A percentile compares a stretch with the other conserved stretches of the same genome.
Conservation (phyloP, 2,329 filamentous ascomycete genomes). For the Corynespora cassiicola region DNA sequence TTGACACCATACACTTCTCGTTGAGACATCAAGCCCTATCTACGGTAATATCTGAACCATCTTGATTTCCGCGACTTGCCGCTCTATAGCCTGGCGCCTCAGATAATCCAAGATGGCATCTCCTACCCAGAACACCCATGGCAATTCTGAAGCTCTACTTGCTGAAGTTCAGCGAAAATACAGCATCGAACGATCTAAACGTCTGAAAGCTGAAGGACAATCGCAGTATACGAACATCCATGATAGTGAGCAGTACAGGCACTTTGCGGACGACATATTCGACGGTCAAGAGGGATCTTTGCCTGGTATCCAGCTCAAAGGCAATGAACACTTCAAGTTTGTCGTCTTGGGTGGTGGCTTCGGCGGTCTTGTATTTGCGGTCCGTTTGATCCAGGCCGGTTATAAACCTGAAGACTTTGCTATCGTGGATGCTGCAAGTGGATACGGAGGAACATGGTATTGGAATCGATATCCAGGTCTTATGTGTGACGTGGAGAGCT, state of each 20-base stretch:
- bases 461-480: slow-evolving; percentile 58
- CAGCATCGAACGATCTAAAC: slow-evolving; percentile 22
- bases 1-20: no score
- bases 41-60: no score
- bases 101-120: no score
- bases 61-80: no score
- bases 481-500: slow-evolving; percentile 65
- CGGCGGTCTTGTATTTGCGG: slow-evolving; percentile 48
- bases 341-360: slow-evolving; percentile 51
- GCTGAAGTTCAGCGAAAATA: no score
- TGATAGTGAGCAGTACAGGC: slow-evolving; percentile 7
- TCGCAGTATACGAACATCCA: slow-evolving; percentile 20
- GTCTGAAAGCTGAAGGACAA: slow-evolving; percentile 16
- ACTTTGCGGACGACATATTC: slow-evolving; percentile 19
- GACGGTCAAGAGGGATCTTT: no score
- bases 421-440: slow-evolving; percentile 52
- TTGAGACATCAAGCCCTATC: no score
- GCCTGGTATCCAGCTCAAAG: slow-evolving; percentile 26
- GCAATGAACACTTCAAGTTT: no score
- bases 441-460: slow-evolving; percentile 57
- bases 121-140: no score
- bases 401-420: slow-evolving; percentile 42
- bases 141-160: no score
- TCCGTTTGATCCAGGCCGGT: slow-evolving; percentile 47
- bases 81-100: no score